Percentiles rank a stretch among this genome's conserved stretches.
Conservation (phyloP, 1,284 basidiomycete genomes). For the Rhodotorula mucilaginosa region DNA sequence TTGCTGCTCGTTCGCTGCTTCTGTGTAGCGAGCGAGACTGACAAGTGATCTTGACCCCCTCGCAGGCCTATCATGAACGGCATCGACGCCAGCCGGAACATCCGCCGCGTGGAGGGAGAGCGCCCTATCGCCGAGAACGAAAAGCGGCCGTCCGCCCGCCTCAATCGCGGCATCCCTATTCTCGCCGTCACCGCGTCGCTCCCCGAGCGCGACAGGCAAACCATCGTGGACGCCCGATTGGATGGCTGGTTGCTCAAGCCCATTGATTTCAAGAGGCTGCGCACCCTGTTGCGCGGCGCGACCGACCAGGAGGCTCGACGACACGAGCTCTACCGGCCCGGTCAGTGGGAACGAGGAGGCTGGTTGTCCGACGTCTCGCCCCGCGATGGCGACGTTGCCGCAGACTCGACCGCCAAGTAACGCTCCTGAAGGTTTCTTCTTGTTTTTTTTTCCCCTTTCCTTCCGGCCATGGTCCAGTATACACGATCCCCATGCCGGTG, state of each 20-base stretch:
- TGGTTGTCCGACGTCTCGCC: slow-evolving; percentile 19
- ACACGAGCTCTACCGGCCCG: slow-evolving; percentile 57
- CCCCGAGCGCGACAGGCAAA: slow-evolving; percentile 34
- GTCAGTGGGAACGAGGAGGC: slow-evolving; percentile 36
- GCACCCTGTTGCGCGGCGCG: slow-evolving; percentile 62
- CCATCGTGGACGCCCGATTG: slow-evolving; percentile 39
- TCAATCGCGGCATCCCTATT: slow-evolving; percentile 49
- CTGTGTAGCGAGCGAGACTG: not conserved
- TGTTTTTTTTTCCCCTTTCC: not conserved
- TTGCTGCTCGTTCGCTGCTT: not conserved
- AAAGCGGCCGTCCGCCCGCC: slow-evolving; percentile 21
- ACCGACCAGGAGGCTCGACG: slow-evolving; percentile 58
- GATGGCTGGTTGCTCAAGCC: slow-evolving; percentile 44
- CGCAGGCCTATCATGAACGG: slow-evolving; percentile 43
- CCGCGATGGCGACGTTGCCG: not conserved
- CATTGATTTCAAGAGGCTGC: slow-evolving; percentile 54
- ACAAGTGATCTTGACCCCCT: not conserved
- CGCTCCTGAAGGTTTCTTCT: not conserved
- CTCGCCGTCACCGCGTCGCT: slow-evolving; percentile 48
- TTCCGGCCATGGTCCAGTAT: not conserved
- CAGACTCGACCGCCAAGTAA: no score
- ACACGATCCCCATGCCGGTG: not conserved
- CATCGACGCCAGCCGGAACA: slow-evolving; percentile 41
- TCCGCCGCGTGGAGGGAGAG: slow-evolving; percentile 39
- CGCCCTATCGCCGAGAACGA: not conserved